Evolutionary conservation across 2,329 filamentous ascomycete species (phyloP), one percentile per base, ranked within the genome.

Genomic region (Pleoardoris graminearum): DNA sequence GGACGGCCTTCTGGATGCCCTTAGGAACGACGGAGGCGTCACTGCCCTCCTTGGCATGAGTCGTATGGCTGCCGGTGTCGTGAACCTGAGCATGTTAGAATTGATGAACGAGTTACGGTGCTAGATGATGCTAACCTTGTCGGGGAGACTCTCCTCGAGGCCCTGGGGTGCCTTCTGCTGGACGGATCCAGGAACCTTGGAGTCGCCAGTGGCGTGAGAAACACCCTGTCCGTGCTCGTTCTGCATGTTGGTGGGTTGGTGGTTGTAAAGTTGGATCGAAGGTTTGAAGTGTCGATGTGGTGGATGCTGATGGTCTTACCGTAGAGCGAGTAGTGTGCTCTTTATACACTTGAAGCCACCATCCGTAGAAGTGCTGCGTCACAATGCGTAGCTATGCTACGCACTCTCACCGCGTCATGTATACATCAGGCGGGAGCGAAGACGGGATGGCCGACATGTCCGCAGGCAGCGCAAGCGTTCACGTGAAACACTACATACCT

Each of bases 1-100:
- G 76, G 1, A 78, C 64, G 33, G 67, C 71, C 63, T 79, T 73
- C 59, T 79, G 77, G 5, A 78, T 57, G 22, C 69, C 65, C 65
- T 76, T 66, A 10, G 77, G 77, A 0, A 79, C 76, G 16, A 72
- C 75, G 14, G 69, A 73, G 30, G 60, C 70, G 5, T 66, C 68
- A 12, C 67, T 70, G 19, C 64, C 66, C 5, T 73, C 69, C 42
- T 70, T 69, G 3, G 75, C 76, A 57, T 77, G 75, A 2, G 71
- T 73, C 58, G 74, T 61, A 50, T 74, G 70, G 51, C 69, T 69
- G 36, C 68, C 66, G 1, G 74, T 76, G 53, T 74, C 65, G 58
- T 77, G 75, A 12, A 75, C 54, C 68, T 71, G n/a, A 22, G 52
- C n/a, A 62, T 22, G 22, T 46, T 19, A 47, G 48, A 16, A 27